Evolutionary conservation across 2,329 filamentous ascomycete genomes (phyloP), one percentile per base, ranked within the genome.

Genomic region (Ophiocordyceps australis): DNA sequence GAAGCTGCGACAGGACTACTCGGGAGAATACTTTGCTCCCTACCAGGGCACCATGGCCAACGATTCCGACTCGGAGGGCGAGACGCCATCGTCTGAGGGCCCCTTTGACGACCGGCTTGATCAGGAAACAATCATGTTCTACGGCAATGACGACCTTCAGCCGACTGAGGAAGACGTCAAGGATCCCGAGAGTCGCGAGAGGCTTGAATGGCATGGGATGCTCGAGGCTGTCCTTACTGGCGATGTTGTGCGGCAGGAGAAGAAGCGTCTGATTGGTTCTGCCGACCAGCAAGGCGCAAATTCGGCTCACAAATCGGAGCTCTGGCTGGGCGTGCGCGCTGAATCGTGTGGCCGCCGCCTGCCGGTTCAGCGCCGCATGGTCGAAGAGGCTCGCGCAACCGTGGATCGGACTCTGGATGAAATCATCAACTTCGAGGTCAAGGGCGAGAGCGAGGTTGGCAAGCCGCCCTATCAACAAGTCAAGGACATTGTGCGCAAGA

Each of bases 201-300:
- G 86, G 23, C 59, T 98, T 14, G 89, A 98, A 52, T 98, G 89
- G 89, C 85, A 98, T 52, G 82, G 82, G 4, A 98, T 98, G 89
- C 57, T 98, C 29, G 81, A 86, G 31, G 91, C 86, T 10, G 89
- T 98, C 4, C 57, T 98, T 37, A 94, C 85, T 1, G 89, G 89
- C 36, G 89, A 98, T 47, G 89, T 98, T 7, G 86, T 98, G 30
- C 81, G 82, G 41, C 89, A 98, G 50, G 89, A 98, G 55, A 98
- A 98, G 62, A 92, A 93, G 50, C 73, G 89, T 23, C 52, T 98
- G 41, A 89, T 91, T 37, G 85, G 82, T 23, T 75, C 80, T 4
- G 59, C 62, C 9, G 70, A 74, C 27, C 59, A 63, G 36, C 55
- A 64, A 32, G 46, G 55, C 7, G 63, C 60, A 28, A 66, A 66